Base-by-base conservation (phyloP, 768 basidiomycete species). In the Xerocomus potaroensis region DNA sequence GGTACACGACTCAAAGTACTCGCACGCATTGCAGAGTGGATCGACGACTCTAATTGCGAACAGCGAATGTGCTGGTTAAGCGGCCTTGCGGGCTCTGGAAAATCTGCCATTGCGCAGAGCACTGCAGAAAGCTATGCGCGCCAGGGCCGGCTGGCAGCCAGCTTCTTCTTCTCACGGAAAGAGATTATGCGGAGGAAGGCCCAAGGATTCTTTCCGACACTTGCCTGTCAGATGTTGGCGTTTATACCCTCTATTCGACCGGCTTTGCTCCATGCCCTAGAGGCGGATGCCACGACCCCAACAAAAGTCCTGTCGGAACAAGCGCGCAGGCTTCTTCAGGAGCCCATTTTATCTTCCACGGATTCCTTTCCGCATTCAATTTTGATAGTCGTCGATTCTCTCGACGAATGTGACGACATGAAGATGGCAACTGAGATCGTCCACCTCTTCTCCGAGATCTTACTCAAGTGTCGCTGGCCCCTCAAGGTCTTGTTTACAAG, bases 161-260 rank as follows among this genome's bases (percentile, higher is more conserved):
- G 60, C 27, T 70, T 67, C 48, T 70, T 70, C 51, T 67, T 69
- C 43, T 68, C 59, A 8, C 44, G 58, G 10, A 55, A 55, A 21
- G 56, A 61, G 19, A 48, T 48, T 16, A 48, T 42, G 8, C 56
- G 64, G 21, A 58, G 63, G 18, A 53, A 45, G 19, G 52, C 57
- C 11, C 50, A 49, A 18, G 41, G 46, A 5, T 50, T 71, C 18
- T 58, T 69, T 23, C 49, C 67, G 0, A 66, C 68, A 0, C 54
- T 71, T 27, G 65, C 63, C 4, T 64, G 57, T 38, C 67, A 70
- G 43, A 42, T 69, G n/a, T 46, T 59, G 23, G 44, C 19, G 18
- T 47, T 38, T 6, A 41, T 54, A 2, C 59, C 63, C 2, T 49
- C 41, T 9, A 42, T 62, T 22, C 48, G 40, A 11, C 48, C 43